Conservation (phyloP, 1,284 basidiomycete species). For the Tilletia setariae region DNA sequence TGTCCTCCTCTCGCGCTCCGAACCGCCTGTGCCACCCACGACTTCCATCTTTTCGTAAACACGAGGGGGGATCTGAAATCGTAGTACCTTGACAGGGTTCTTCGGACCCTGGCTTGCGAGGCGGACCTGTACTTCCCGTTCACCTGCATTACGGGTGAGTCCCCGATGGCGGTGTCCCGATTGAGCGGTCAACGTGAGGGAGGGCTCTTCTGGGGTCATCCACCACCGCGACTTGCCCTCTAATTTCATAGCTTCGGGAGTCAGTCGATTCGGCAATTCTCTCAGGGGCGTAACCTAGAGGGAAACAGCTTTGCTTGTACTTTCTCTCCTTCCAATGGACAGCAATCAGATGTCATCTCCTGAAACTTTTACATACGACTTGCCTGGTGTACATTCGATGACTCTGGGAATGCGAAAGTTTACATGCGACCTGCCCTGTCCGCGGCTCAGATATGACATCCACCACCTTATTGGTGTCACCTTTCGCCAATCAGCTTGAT, state of each 20-base stretch:
- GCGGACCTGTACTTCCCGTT: conserved; percentile 11
- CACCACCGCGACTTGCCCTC: conserved; percentile 5
- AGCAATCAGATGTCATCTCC: too few relatives aligned
- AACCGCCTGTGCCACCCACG: too few relatives aligned
- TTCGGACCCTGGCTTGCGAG: neutral
- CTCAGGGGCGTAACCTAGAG: conserved; percentile 17
- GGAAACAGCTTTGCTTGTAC: neutral
- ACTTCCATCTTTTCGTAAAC: too few relatives aligned
- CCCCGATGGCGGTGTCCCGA: conserved; percentile 8
- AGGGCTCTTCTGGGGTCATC: neutral
- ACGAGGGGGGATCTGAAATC: conserved; percentile 6
- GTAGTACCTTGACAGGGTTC: neutral
- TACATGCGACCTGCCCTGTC: too few relatives aligned
- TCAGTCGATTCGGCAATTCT: conserved; percentile 13
- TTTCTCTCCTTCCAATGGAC: neutral
- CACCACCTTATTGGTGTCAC: too few relatives aligned
- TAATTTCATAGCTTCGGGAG: conserved; percentile 15
- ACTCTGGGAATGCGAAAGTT: too few relatives aligned
- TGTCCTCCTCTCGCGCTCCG: too few relatives aligned
- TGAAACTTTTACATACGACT: too few relatives aligned
- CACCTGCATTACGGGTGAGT: conserved; percentile 10
- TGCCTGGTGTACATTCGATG: too few relatives aligned
- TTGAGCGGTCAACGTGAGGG: neutral
- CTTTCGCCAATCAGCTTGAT: too few relatives aligned
- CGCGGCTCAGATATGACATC: too few relatives aligned